Percentiles rank a stretch among this genome's conserved stretches.
phyloP scores from a whole-genome alignment of 345 rosid species.

The Gossypium thurberi region DNA sequence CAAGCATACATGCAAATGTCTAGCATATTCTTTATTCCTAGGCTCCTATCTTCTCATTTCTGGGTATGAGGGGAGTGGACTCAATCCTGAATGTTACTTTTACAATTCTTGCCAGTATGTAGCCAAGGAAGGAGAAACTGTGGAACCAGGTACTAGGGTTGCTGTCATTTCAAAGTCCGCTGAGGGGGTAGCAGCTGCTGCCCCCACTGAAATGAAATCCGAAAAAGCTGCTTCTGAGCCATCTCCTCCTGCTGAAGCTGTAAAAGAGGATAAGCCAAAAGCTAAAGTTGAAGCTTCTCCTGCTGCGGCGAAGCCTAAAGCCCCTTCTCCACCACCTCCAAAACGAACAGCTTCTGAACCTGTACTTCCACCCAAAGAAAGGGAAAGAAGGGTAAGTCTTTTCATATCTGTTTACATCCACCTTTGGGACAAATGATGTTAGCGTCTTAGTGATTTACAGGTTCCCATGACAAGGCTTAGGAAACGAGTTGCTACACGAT shows the following conservation, averaged over 20 bases:
- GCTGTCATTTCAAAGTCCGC: conserved; percentile 81
- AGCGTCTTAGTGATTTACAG: conserved; percentile 29
- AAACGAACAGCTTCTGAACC: conserved; percentile 72
- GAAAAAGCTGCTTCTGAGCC: conserved; percentile 46
- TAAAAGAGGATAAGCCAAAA: conserved; percentile 6
- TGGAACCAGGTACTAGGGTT: conserved; percentile 79
- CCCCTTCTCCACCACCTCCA: conserved; percentile 52
- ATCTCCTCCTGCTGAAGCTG: conserved; percentile 19
- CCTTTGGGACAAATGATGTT: not conserved
- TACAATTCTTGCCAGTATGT: conserved; percentile 38
- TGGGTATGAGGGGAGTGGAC: not conserved
- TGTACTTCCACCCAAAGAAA: conserved; percentile 94
- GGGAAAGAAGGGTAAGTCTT: conserved; percentile 83
- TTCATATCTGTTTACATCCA: not conserved
- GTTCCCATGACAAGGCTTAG: conserved; percentile 99
- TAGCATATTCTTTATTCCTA: not conserved
- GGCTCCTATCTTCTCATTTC: not conserved
- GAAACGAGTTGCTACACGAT: conserved; percentile 83
- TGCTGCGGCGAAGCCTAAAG: conserved; percentile 47
- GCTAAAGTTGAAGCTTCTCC: conserved; percentile 45
- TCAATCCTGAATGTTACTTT: not conserved
- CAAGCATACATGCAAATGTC: not conserved
- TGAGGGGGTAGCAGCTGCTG: conserved; percentile 68
- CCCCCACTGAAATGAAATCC: conserved; percentile 57
- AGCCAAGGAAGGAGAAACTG: conserved; percentile 96